Evolutionary conservation across 2,329 filamentous ascomycete species (phyloP), one percentile per base, ranked within the genome.

Genomic region (Lachnellula cervina): DNA sequence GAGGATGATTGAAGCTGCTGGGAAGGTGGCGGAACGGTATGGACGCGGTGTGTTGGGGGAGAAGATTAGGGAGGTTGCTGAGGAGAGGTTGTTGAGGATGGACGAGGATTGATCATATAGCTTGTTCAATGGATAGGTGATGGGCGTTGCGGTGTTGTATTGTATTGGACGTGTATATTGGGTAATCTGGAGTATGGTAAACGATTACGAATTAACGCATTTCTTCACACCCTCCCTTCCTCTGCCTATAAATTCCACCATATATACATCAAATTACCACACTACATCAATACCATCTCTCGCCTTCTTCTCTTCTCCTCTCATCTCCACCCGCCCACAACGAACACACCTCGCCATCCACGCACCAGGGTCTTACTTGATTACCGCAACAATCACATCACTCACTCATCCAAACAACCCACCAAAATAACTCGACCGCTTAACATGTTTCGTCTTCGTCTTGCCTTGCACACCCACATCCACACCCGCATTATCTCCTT

Each of bases 1-100:
- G 17, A 87, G 88, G 70, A 97, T 97, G 89, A 73, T 96, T 56
- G 91, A 97, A 70, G 89, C 93, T 4, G 94, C 94, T 1, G 83
- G 85, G 55, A 96, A 95, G 79, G 83, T 99, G 49, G 94, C 94
- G 8, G 83, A 88, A 69, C 79, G 93, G 64, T 99, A 95, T 74
- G 89, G 89, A 9, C 79, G 89, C 58, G 80, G 81, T 42, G 81
- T 97, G 25, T 73, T 99, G 64, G 87, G 87, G 43, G 90, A 93
- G 67, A 97, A 97, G 82, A 97, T 99, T 68, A 80, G 86, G 51
- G 89, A 95, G 69, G 66, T 94, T 65, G 91, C 86, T 0, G 92
- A 97, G 76, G 78, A 49, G 38, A 59, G 61, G 55, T 52, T 69
- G 38, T 35, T 65, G 32, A 61, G 48, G 25, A 67, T 65, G 61